Conservation (phyloP, 1,284 basidiomycete species). For the Kalmanozyma brasiliensis region DNA sequence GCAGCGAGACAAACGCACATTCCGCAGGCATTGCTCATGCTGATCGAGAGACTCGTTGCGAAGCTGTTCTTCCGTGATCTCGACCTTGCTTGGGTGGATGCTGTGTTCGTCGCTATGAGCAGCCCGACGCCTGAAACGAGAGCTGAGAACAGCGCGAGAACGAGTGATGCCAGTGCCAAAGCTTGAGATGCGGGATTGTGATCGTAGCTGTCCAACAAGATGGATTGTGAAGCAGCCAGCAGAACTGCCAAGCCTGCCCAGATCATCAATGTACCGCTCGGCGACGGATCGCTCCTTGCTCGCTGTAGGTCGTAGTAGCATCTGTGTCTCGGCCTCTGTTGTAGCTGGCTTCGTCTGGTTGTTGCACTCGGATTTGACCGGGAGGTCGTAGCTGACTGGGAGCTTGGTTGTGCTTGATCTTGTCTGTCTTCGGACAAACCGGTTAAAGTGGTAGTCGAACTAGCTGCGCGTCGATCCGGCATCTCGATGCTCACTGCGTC, state of each 20-base stretch:
- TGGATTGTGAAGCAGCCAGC: constrained; percentile 16
- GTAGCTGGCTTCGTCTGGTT: too few relatives aligned
- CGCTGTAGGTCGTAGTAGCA: too few relatives aligned
- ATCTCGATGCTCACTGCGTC: too few relatives aligned
- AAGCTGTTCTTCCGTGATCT: not conserved
- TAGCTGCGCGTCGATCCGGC: too few relatives aligned
- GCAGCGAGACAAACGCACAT: constrained; percentile 8
- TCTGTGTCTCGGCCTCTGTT: too few relatives aligned
- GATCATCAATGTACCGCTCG: constrained; percentile 1
- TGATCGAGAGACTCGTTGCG: not conserved
- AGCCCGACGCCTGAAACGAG: constrained; percentile 12
- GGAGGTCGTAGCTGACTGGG: too few relatives aligned
- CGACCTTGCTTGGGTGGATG: not conserved
- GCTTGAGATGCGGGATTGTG: not conserved
- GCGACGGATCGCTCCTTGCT: too few relatives aligned
- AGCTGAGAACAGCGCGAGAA: constrained; percentile 24
- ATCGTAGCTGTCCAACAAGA: constrained; percentile 9
- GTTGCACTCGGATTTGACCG: too few relatives aligned
- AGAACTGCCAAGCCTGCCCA: constrained; percentile 28
- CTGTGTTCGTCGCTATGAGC: constrained; percentile 5
- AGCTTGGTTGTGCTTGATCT: too few relatives aligned
- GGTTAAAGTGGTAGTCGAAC: too few relatives aligned
- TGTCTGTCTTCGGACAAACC: too few relatives aligned
- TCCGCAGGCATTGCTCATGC: not conserved
- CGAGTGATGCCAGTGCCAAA: constrained; percentile 15